phyloP scores from a whole-genome alignment of 1,139 yeast species.

The Diutina ranongensis region DNA sequence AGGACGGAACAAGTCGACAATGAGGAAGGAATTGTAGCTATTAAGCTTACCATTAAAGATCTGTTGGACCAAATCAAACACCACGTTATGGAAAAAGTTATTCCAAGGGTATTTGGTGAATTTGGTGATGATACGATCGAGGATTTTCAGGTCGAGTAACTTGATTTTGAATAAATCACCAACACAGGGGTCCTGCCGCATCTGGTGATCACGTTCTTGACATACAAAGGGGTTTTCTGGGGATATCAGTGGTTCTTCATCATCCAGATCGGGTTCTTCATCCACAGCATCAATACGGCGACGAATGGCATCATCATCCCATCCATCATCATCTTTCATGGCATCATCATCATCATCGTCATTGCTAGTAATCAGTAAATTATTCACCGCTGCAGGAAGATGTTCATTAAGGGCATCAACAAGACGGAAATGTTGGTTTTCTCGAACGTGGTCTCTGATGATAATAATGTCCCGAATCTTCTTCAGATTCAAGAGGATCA shows the following conservation, averaged over 20 bases:
- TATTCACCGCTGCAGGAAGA: not conserved
- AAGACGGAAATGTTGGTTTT: conserved; percentile 20
- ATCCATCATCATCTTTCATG: not conserved
- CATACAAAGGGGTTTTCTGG: conserved; percentile 39
- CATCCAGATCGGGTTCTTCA: conserved; percentile 25
- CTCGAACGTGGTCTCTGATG: conserved; percentile 26
- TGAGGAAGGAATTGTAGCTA: conserved; percentile 36
- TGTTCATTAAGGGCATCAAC: conserved; percentile 19
- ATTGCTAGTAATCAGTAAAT: conserved; percentile 16
- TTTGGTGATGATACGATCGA: conserved; percentile 22
- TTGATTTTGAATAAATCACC: conserved; percentile 36
- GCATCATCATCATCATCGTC: not conserved
- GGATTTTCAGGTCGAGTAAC: conserved; percentile 28
- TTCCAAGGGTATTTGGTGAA: conserved; percentile 36
- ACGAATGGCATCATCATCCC: not conserved
- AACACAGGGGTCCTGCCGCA: conserved; percentile 26
- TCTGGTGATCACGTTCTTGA: conserved; percentile 20
- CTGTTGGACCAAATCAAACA: conserved; percentile 37
- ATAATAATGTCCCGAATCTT: conserved; percentile 24
- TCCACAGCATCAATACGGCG: not conserved
- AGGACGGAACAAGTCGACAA: conserved; percentile 28
- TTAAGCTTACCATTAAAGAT: conserved; percentile 38
- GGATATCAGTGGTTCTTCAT: conserved; percentile 36
- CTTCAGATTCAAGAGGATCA: conserved; percentile 33
- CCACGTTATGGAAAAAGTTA: conserved; percentile 39